phyloP scores from a whole-genome alignment of 2,329 filamentous ascomycete species.

The Epichloe brachyelytri region DNA sequence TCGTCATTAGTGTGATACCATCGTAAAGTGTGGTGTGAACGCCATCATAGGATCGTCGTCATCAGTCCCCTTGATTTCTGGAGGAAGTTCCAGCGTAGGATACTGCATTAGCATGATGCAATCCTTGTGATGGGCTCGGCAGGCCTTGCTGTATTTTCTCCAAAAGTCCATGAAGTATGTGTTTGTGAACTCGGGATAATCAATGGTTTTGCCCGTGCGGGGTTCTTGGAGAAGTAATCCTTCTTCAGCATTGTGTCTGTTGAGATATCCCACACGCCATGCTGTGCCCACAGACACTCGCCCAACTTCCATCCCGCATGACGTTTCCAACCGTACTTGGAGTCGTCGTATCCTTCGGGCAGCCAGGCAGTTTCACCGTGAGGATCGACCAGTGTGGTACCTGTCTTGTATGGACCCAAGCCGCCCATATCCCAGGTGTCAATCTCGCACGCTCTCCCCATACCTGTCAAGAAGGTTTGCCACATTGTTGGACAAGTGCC shows the following conservation, averaged over 20 bases:
- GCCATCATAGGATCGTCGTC: slow-evolving; percentile 87
- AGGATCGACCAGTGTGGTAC: slow-evolving; percentile 71
- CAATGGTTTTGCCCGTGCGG: slow-evolving; percentile 55
- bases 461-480: slow-evolving; percentile 86
- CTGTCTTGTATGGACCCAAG: slow-evolving; percentile 83
- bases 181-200: slow-evolving; percentile 81
- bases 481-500: slow-evolving; percentile 88
- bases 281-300: slow-evolving; percentile 93
- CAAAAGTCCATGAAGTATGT: slow-evolving; percentile 84
- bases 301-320: slow-evolving; percentile 83
- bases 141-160: slow-evolving; percentile 58
- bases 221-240: slow-evolving; percentile 77
- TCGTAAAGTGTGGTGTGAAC: slow-evolving; percentile 94
- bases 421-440: slow-evolving; percentile 89
- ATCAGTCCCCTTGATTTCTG: slow-evolving; percentile 68
- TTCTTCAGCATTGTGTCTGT: slow-evolving; percentile 68
- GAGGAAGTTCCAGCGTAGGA: slow-evolving; percentile 83
- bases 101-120: slow-evolving; percentile 86
- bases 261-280: slow-evolving; percentile 82
- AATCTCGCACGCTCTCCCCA: slow-evolving; percentile 78
- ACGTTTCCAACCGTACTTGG: slow-evolving; percentile 78
- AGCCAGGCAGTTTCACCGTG: slow-evolving; percentile 80
- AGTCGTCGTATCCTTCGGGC: slow-evolving; percentile 69
- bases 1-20: slow-evolving; percentile 90
- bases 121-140: slow-evolving; percentile 64